Percentiles rank a stretch among this genome's conserved stretches.
Evolutionary conservation across 345 rosid genomes (phyloP).

Genomic region (Citrus glauca): DNA sequence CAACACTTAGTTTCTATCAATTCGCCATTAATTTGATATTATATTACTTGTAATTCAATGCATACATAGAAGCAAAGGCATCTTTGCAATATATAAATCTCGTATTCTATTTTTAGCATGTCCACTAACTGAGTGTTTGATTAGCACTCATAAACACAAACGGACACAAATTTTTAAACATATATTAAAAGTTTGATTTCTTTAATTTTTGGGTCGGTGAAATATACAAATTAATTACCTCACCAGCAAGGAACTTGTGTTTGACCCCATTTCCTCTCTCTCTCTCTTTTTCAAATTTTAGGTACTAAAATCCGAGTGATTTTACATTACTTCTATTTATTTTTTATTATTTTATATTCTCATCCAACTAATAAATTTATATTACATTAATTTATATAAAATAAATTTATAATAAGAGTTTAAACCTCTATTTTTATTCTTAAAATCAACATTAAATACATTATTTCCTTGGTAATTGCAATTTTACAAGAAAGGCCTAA

Average conservation of each 20-base stretch:
- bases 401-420: no score
- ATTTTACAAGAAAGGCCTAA: not conserved
- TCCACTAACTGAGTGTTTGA: not conserved
- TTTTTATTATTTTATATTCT: no score
- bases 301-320: no score
- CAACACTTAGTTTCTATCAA: not conserved
- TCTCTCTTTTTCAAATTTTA: not conserved
- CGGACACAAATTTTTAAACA: not conserved
- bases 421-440: no score
- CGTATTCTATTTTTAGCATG: not conserved
- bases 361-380: no score
- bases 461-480: no score
- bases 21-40: not conserved
- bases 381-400: no score
- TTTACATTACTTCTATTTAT: rapidly evolving
- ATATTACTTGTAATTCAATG: not conserved
- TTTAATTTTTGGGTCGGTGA: not conserved
- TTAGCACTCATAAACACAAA: not conserved
- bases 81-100: not conserved
- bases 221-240: not conserved
- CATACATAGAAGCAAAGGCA: slow-evolving; percentile 4
- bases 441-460: no score
- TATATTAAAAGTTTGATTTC: not conserved
- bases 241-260: not conserved
- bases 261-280: not conserved